A percentile compares a stretch with the other conserved stretches of the same genome.
These are phyloP conservation scores for Globisporangium cederbergense DNA, from an alignment of 352 stramenopile species.

Conservation along the genomic window DNA sequence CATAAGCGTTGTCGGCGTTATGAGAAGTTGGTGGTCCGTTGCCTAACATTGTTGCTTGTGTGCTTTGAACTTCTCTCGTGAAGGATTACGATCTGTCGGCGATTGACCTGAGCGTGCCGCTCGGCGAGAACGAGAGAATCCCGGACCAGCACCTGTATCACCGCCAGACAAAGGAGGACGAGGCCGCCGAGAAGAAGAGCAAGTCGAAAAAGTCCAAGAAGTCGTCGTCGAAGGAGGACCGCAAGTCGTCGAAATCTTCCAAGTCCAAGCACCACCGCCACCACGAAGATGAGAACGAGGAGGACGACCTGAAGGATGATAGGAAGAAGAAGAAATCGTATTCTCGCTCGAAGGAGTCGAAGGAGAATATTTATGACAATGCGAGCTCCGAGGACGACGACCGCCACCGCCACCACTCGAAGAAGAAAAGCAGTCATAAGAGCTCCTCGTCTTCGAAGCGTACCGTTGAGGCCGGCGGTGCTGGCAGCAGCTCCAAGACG, in stretches of 20 bases:
- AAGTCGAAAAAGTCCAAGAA: slow-evolving; percentile 40
- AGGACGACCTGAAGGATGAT: slow-evolving; percentile 10
- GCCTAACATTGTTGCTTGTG: background rate
- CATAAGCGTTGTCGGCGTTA: no score
- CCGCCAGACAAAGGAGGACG: slow-evolving; percentile 37
- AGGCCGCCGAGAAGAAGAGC: slow-evolving; percentile 48
- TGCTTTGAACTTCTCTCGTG: background rate
- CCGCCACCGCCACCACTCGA: slow-evolving; percentile 22
- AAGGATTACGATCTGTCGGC: slow-evolving; percentile 68
- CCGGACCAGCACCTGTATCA: slow-evolving; percentile 81
- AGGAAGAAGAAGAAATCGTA: slow-evolving; percentile 44
- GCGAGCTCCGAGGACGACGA: slow-evolving; percentile 37
- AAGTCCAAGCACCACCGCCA: slow-evolving; percentile 22
- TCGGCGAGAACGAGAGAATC: slow-evolving; percentile 73
- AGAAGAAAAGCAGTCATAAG: slow-evolving; percentile 41
- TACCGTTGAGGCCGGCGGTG: background rate
- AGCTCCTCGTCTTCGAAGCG: slow-evolving; percentile 19
- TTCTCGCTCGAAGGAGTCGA: slow-evolving; percentile 35
- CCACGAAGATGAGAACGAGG: slow-evolving; percentile 18
- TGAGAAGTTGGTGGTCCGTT: background rate
- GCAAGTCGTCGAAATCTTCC: slow-evolving; percentile 31
- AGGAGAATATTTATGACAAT: slow-evolving; percentile 51
- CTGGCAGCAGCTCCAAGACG: slow-evolving; percentile 5
- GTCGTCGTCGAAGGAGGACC: slow-evolving; percentile 31
- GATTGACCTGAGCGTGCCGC: slow-evolving; percentile 74